Conservation (phyloP, 2,329 filamentous ascomycete species). For the Fusarium subtropicale region DNA sequence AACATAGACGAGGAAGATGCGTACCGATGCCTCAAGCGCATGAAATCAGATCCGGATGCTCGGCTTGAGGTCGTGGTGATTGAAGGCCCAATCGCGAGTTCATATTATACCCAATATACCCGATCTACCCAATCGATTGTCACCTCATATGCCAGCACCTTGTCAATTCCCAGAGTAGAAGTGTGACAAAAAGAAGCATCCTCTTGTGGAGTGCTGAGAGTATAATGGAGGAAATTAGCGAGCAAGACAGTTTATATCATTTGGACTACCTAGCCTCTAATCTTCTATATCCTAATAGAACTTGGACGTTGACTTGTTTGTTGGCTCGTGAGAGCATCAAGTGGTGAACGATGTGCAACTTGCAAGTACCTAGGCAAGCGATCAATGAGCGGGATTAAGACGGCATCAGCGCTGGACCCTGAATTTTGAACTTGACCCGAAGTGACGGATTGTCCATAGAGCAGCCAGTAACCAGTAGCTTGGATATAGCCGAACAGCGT, state of each 20-base stretch:
- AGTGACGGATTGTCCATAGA: background rate
- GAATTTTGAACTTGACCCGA: background rate
- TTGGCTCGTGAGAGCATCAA: background rate
- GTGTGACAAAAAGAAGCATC: background rate
- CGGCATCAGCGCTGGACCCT: constrained; percentile 24
- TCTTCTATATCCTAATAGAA: background rate
- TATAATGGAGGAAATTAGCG: background rate
- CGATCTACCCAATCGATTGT: no score
- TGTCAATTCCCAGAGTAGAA: no score
- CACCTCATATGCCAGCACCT: background rate
- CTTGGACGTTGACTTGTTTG: background rate
- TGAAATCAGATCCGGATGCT: background rate
- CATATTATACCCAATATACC: background rate
- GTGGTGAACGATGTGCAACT: no score
- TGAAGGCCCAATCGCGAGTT: background rate
- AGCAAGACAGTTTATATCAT: background rate
- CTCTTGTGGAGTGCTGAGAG: background rate
- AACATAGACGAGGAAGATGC: background rate
- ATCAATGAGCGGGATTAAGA: constrained; percentile 16
- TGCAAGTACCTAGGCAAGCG: no score
- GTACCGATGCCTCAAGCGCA: background rate
- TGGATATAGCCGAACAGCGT: background rate
- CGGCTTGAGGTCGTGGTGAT: background rate
- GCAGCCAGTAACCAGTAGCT: background rate
- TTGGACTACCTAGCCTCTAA: background rate